phyloP scores from a whole-genome alignment of 2,329 filamentous ascomycete species.

The Basipetospora chlamydospora region DNA sequence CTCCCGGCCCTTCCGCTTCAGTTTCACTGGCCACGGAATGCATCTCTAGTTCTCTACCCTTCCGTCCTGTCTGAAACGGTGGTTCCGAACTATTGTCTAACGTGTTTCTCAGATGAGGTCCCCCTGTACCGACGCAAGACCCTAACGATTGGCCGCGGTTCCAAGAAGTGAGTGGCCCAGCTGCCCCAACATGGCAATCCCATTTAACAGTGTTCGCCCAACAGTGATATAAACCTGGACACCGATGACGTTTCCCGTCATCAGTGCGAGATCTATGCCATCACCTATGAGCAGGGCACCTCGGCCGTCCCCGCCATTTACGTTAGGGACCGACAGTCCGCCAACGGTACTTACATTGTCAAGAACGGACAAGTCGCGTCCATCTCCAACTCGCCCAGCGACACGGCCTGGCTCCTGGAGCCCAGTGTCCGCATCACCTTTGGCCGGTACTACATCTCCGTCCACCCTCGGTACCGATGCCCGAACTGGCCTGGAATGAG shows the following conservation, averaged over 20 bases:
- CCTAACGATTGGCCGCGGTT: slow-evolving; percentile 5
- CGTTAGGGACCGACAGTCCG: slow-evolving; percentile 39
- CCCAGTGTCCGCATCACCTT: background rate
- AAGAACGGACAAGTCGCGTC: background rate
- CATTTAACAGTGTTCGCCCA: too few species aligned
- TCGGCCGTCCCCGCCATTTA: slow-evolving; percentile 22
- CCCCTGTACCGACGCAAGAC: slow-evolving; percentile 1
- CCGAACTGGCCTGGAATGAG: background rate
- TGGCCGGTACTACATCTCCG: background rate
- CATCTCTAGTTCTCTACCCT: too few species aligned
- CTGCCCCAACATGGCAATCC: too few species aligned
- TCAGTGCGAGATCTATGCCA: slow-evolving; percentile 8
- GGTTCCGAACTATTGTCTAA: too few species aligned
- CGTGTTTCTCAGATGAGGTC: slow-evolving; percentile 5
- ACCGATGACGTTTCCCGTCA: slow-evolving; percentile 6
- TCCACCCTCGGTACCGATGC: background rate
- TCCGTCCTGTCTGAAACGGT: too few species aligned
- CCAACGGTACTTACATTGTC: slow-evolving; percentile 21
- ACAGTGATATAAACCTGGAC: slow-evolving; percentile 4
- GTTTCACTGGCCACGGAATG: too few species aligned
- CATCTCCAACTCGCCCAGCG: background rate
- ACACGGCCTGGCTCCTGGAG: slow-evolving; percentile 1
- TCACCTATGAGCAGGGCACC: background rate
- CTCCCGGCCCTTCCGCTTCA: too few species aligned
- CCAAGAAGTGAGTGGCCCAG: slow-evolving; percentile 1